Conservation (phyloP, 192 early-diverging fungal species). For the Mortierella claussenii region DNA sequence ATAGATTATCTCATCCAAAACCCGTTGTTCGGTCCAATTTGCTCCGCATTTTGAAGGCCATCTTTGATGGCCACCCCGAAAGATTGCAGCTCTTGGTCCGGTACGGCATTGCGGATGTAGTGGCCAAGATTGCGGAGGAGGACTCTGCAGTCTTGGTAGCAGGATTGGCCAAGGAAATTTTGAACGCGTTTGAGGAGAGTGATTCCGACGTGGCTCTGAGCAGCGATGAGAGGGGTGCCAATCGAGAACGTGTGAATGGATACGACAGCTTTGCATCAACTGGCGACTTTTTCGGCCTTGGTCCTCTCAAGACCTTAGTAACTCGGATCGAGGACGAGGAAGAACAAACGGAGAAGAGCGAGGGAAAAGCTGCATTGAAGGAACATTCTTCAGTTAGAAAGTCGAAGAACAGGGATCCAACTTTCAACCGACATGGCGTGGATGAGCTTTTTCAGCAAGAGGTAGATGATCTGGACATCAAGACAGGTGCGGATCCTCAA, state of each 20-base stretch:
- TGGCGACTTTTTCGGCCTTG: slow-evolving; percentile 19
- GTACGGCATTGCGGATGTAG: slow-evolving; percentile 48
- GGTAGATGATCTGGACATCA: slow-evolving; percentile 33
- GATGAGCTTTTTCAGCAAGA: slow-evolving; percentile 39
- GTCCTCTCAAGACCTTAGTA: neutral
- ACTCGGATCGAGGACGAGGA: neutral
- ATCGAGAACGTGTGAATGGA: slow-evolving; percentile 9
- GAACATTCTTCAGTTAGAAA: neutral
- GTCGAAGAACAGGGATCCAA: slow-evolving; percentile 1
- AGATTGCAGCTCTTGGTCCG: slow-evolving; percentile 34
- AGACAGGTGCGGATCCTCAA: slow-evolving; percentile 5
- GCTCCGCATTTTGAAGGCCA: slow-evolving; percentile 55
- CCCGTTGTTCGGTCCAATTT: slow-evolving; percentile 63
- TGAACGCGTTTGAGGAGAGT: slow-evolving; percentile 45
- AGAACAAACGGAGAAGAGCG: neutral
- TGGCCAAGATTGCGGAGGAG: slow-evolving; percentile 46
- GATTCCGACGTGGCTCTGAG: slow-evolving; percentile 36
- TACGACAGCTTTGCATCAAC: slow-evolving; percentile 18
- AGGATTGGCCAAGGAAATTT: slow-evolving; percentile 59
- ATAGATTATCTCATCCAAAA: slow-evolving; percentile 55
- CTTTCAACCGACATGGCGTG: slow-evolving; percentile 1
- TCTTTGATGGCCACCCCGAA: slow-evolving; percentile 58
- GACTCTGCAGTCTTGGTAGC: slow-evolving; percentile 62
- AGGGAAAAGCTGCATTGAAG: neutral
- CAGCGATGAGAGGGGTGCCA: slow-evolving; percentile 13